Evolutionary conservation across 2,329 filamentous ascomycete genomes (phyloP).

Genomic region (Pseudogymnoascus sp.): DNA sequence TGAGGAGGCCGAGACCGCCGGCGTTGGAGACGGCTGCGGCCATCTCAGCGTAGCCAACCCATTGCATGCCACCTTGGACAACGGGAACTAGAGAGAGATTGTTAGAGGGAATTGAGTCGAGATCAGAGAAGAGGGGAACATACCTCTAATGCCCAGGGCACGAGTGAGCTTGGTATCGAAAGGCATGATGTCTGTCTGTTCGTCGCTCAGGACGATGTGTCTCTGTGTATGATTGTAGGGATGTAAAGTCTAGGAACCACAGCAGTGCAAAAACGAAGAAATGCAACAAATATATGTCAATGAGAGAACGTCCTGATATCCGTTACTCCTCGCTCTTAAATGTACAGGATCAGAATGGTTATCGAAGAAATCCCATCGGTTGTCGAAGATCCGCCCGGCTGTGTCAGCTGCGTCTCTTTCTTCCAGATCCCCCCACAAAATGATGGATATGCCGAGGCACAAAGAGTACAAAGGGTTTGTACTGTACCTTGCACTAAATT

Average conservation of each 20-base stretch:
- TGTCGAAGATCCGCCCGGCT: background rate
- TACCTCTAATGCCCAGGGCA: conserved; percentile 34
- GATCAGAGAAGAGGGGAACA: conserved; percentile 7
- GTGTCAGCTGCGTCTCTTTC: background rate
- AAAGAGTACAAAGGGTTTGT: background rate
- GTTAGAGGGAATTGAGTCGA: conserved; percentile 7
- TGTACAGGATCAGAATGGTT: background rate
- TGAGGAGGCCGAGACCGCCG: conserved; percentile 76
- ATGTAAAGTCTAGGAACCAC: background rate
- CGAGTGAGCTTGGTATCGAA: conserved; percentile 32
- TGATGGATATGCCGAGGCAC: conserved; percentile 3
- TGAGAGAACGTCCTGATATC: background rate
- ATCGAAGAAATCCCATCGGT: background rate
- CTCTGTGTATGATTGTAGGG: background rate
- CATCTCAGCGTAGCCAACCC: conserved; percentile 73
- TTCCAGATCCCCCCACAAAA: background rate
- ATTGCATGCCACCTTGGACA: conserved; percentile 82
- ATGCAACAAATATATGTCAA: background rate
- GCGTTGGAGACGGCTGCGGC: conserved; percentile 70
- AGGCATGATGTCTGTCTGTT: conserved; percentile 39
- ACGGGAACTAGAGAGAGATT: conserved; percentile 53
- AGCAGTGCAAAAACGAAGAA: background rate
- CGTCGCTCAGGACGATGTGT: conserved; percentile 36
- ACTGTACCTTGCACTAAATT: background rate
- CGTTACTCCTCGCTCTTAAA: background rate